Percentiles rank a stretch among this genome's conserved stretches.
These are phyloP conservation scores for Rhizoclosmatium sp. DNA, from an alignment of 192 early-diverging fungal species.

Conservation along the genomic window DNA sequence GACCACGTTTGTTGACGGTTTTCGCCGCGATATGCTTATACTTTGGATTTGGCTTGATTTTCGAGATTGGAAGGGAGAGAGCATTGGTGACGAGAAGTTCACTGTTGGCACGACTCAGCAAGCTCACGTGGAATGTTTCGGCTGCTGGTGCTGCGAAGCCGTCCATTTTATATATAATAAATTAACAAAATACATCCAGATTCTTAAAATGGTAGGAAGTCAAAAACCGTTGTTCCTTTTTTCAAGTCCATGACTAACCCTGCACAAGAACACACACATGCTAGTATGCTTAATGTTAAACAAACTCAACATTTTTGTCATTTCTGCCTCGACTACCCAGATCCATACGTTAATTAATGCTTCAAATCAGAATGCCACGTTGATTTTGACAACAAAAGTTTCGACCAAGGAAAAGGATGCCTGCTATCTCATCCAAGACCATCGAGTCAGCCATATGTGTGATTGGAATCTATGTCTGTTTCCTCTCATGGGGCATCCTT, in stretches of 20 bases:
- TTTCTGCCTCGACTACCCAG: too few relatives aligned
- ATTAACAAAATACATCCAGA: too few relatives aligned
- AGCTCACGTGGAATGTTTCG: not conserved
- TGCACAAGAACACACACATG: too few relatives aligned
- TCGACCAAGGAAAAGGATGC: not conserved
- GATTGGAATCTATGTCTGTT: slow-evolving; percentile 92
- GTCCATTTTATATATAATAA: not conserved
- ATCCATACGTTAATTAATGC: too few relatives aligned
- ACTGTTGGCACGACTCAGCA: not conserved
- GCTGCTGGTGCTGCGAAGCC: not conserved
- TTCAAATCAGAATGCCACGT: too few relatives aligned
- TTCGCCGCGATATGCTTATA: not conserved
- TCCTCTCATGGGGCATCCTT: slow-evolving; percentile 93
- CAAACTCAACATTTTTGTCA: too few relatives aligned
- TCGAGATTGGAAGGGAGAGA: not conserved
- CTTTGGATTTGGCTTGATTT: slow-evolving; percentile 3
- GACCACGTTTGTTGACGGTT: not conserved
- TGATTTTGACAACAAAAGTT: too few relatives aligned
- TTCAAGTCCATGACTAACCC: too few relatives aligned
- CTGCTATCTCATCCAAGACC: not conserved
- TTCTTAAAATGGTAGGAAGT: too few relatives aligned
- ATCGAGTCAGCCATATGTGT: slow-evolving; percentile 74
- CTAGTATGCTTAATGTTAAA: too few relatives aligned
- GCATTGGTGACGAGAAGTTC: not conserved
- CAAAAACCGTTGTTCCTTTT: too few relatives aligned